Percentiles rank a stretch among this genome's conserved stretches.
phyloP scores from a whole-genome alignment of 1,139 yeast species.

The Hansenula anomala region DNA sequence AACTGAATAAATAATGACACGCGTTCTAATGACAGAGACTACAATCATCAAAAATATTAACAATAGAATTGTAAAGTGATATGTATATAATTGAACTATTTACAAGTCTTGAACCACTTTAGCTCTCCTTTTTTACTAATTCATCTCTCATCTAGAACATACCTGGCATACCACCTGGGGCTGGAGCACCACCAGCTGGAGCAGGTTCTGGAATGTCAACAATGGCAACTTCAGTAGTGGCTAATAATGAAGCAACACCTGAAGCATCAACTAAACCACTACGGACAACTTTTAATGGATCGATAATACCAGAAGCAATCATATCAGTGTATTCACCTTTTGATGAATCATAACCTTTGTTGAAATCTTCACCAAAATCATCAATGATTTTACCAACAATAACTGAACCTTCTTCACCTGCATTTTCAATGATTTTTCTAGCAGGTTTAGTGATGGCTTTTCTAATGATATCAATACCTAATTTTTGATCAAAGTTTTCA shows the following conservation, averaged over 20 bases:
- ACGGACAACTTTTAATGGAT: constrained; percentile 98
- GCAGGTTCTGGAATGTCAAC: constrained; percentile 94
- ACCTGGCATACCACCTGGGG: constrained; percentile 62
- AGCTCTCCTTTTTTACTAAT: too few species aligned
- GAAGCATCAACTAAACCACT: constrained; percentile 96
- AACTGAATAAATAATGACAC: background rate
- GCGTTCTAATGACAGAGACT: too few species aligned
- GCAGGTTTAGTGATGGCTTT: constrained; percentile 98
- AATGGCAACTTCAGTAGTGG: constrained; percentile 98
- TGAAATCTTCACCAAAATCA: constrained; percentile 81
- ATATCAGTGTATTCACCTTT: constrained; percentile 94
- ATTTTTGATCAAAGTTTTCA: constrained; percentile 93
- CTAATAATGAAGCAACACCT: constrained; percentile 96
- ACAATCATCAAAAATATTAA: too few species aligned
- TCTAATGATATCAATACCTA: constrained; percentile 94
- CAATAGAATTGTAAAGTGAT: background rate
- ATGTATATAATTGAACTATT: background rate
- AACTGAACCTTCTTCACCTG: constrained; percentile 98
- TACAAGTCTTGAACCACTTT: background rate
- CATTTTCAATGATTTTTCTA: constrained; percentile 93
- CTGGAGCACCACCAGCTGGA: constrained; percentile 62
- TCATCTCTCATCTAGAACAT: constrained; percentile 16
- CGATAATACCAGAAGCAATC: constrained; percentile 97
- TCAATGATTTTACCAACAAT: constrained; percentile 89
- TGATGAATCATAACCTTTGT: constrained; percentile 90